Conservation (phyloP, 108 stramenopile species). For the Cyclotella kingstonii region DNA sequence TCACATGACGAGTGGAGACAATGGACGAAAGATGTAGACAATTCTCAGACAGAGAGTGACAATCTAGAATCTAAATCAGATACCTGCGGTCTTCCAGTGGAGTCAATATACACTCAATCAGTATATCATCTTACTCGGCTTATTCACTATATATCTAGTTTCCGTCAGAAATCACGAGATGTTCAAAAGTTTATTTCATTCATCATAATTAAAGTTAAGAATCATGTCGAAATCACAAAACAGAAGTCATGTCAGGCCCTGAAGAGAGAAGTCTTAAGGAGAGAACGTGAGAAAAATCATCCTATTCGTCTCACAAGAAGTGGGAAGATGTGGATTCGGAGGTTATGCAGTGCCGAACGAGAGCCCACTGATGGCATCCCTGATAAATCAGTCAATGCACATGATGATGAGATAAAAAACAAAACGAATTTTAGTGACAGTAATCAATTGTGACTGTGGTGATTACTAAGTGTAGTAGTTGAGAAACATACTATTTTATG, state of each 20-base stretch:
- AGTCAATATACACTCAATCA: constrained; percentile 33
- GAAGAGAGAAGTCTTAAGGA: constrained; percentile 36
- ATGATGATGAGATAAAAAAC: background rate
- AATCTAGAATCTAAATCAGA: too few species aligned
- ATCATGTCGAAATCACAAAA: constrained; percentile 14
- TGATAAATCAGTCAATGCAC: background rate
- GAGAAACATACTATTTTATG: too few species aligned
- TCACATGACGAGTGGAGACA: constrained; percentile 48
- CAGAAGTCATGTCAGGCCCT: constrained; percentile 30
- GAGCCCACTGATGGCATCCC: background rate
- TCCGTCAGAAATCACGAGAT: constrained; percentile 19
- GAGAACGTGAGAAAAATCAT: constrained; percentile 35
- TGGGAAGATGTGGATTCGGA: constrained; percentile 40
- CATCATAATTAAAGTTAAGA: constrained; percentile 12
- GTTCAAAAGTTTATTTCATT: background rate
- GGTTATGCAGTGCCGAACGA: constrained; percentile 25
- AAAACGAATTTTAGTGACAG: too few species aligned
- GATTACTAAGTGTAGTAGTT: too few species aligned
- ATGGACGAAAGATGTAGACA: constrained; percentile 13
- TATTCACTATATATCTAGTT: constrained; percentile 11
- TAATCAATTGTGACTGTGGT: too few species aligned
- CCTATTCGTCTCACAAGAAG: constrained; percentile 37
- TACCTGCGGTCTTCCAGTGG: constrained; percentile 34
- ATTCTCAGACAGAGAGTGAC: too few species aligned
- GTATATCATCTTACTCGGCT: constrained; percentile 19